Conservation (phyloP, 2,329 filamentous ascomycete species). For the Colletotrichum costaricense region DNA sequence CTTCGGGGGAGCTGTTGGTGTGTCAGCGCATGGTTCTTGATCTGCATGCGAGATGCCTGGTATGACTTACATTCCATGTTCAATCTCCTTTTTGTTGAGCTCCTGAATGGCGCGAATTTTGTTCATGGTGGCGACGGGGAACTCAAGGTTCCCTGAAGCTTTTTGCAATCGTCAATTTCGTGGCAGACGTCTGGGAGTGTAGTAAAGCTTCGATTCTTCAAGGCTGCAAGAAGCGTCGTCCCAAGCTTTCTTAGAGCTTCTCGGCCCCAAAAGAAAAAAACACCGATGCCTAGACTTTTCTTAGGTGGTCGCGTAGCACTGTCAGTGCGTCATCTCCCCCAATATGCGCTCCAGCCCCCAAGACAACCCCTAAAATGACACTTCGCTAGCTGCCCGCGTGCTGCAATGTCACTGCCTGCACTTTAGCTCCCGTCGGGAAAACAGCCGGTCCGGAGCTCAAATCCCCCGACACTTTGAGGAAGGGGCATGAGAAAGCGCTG, state of each 20-base stretch:
- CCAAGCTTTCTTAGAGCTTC: slow-evolving; percentile 18
- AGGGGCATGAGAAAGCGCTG: slow-evolving; percentile 14
- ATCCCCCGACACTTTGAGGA: slow-evolving; percentile 28
- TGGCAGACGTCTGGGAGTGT: not conserved
- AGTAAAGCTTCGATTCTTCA: slow-evolving; percentile 16
- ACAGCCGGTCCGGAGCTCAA: slow-evolving; percentile 34
- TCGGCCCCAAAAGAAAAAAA: not conserved
- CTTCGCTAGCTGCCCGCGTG: slow-evolving; percentile 15
- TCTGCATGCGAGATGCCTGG: too few relatives aligned
- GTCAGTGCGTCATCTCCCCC: slow-evolving; percentile 32
- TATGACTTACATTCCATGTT: slow-evolving; percentile 78
- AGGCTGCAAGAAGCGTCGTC: slow-evolving; percentile 26
- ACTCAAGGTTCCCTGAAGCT: not conserved
- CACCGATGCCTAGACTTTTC: not conserved
- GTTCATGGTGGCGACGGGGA: slow-evolving; percentile 74
- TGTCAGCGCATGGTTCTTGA: slow-evolving; percentile 40
- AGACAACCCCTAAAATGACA: slow-evolving; percentile 24
- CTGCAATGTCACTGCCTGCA: not conserved
- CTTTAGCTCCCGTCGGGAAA: slow-evolving; percentile 24
- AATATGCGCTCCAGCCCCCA: not conserved
- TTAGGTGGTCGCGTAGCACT: slow-evolving; percentile 3
- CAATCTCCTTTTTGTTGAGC: slow-evolving; percentile 94
- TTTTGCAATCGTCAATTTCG: not conserved
- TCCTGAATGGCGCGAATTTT: slow-evolving; percentile 91
- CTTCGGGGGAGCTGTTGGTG: slow-evolving; percentile 75